phyloP scores from a whole-genome alignment of 176 grass and related monocot genomes.

The Otatea glauca region DNA sequence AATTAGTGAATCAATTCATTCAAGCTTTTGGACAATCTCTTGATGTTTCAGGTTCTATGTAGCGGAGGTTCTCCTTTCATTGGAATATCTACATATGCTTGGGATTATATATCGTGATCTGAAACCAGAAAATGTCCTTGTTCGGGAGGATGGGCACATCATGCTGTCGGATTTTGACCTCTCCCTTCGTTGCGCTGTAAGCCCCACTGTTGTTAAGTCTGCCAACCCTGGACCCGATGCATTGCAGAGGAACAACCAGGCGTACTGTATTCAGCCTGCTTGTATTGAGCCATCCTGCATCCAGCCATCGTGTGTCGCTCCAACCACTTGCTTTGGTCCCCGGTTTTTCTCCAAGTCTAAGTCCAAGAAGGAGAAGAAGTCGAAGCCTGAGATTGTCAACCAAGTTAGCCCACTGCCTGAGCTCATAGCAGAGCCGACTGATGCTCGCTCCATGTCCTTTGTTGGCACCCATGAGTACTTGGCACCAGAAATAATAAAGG shows the following conservation, averaged over 20 bases:
- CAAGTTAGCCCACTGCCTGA: conserved; percentile 73
- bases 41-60: conserved; percentile 69
- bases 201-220: conserved; percentile 64
- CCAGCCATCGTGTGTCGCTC: conserved; percentile 68
- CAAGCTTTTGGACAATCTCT: conserved; percentile 2
- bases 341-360: conserved; percentile 67
- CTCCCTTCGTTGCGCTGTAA: conserved; percentile 65
- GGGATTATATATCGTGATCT: conserved; percentile 90
- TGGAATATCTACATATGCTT: conserved; percentile 88
- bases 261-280: conserved; percentile 70
- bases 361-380: conserved; percentile 60
- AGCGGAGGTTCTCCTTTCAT: conserved; percentile 68
- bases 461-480: conserved; percentile 83
- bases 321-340: conserved; percentile 76
- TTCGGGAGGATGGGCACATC: conserved; percentile 80
- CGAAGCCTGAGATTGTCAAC: conserved; percentile 68
- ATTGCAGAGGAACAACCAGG: conserved; percentile 57
- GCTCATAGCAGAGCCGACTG: conserved; percentile 73
- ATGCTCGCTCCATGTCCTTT: conserved; percentile 83
- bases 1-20: neutral
- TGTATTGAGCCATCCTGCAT: conserved; percentile 82
- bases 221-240: conserved; percentile 60
- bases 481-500: conserved; percentile 80
- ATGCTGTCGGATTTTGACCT: conserved; percentile 86
- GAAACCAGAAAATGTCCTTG: conserved; percentile 80